Evolutionary conservation across 148 eudicot species (phyloP).

Genomic region (Heliosperma pusillum): DNA sequence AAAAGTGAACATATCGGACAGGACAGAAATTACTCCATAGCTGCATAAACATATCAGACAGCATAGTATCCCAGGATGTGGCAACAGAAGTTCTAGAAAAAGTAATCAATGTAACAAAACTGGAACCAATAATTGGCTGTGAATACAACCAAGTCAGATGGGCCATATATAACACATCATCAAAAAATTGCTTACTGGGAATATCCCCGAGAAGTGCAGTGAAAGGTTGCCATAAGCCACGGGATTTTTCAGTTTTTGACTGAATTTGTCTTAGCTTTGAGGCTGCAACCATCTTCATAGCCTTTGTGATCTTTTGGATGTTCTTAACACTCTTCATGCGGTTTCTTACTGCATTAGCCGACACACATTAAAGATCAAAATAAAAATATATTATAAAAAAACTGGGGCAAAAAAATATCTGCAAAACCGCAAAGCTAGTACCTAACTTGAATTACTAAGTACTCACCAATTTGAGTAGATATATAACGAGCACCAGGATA

Average conservation of each 20-base stretch:
- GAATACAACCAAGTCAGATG: neutral
- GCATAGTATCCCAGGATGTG: constrained; percentile 1
- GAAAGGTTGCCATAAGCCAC: constrained; percentile 99
- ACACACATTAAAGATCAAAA: neutral
- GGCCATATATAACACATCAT: neutral
- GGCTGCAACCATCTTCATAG: constrained; percentile 99
- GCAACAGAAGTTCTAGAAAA: neutral
- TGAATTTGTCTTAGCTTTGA: constrained; percentile 94
- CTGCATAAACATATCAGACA: neutral
- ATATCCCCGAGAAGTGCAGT: constrained; percentile 96
- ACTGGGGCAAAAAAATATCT: neutral
- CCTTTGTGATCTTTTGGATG: constrained; percentile 97
- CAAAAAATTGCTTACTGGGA: constrained; percentile 57
- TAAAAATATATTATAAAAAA: neutral
- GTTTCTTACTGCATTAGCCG: constrained; percentile 60
- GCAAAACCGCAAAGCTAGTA: neutral
- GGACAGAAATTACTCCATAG: neutral
- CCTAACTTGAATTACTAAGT: neutral
- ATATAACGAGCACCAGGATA: constrained; percentile 64
- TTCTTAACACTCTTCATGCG: constrained; percentile 97
- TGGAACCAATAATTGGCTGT: neutral
- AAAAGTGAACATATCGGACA: neutral
- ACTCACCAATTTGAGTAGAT: constrained; percentile 86
- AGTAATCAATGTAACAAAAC: neutral
- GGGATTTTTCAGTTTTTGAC: constrained; percentile 84